Percentiles rank a stretch among this genome's conserved stretches.
phyloP scores from a whole-genome alignment of 495 filamentous ascomycete genomes.

The Symbiotaphrina buchneri region DNA sequence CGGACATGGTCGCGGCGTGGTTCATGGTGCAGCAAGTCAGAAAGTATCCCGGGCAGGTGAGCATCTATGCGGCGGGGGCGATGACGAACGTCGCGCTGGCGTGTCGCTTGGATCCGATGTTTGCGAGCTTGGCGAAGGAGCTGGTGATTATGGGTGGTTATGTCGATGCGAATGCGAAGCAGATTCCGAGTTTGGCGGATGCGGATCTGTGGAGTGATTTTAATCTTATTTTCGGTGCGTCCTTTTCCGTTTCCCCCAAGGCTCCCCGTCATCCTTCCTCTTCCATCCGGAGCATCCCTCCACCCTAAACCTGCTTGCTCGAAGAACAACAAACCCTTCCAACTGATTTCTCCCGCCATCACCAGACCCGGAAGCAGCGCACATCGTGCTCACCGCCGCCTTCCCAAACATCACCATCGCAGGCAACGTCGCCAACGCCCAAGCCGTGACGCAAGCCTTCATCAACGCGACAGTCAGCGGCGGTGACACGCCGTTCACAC shows the following conservation, averaged over 20 bases:
- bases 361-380: conserved; percentile 20
- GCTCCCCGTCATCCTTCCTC: background rate
- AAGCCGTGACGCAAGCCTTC: conserved; percentile 12
- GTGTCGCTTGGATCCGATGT: conserved; percentile 15
- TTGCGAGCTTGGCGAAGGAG: conserved; percentile 17
- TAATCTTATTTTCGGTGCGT: too few relatives aligned
- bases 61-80: conserved; percentile 8
- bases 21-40: conserved; percentile 1
- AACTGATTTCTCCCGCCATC: conserved; percentile 15
- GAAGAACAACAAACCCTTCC: conserved; percentile 9
- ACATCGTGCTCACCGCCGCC: conserved; percentile 17
- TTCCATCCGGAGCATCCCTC: conserved; percentile 5
- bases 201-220: too few relatives aligned
- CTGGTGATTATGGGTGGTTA: conserved; percentile 20
- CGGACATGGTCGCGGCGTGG: background rate
- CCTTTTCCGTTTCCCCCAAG: background rate
- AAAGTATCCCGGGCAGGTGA: conserved; percentile 1
- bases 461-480: too few relatives aligned
- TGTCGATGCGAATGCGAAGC: conserved; percentile 17
- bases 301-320: conserved; percentile 8
- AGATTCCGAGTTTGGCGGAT: background rate
- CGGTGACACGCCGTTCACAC: conserved; percentile 11
- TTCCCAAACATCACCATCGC: conserved; percentile 19
- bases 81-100: conserved; percentile 21
- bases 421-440: conserved; percentile 18